Base-by-base conservation (phyloP, 805 yeast species). In the Starmerella apicola region DNA sequence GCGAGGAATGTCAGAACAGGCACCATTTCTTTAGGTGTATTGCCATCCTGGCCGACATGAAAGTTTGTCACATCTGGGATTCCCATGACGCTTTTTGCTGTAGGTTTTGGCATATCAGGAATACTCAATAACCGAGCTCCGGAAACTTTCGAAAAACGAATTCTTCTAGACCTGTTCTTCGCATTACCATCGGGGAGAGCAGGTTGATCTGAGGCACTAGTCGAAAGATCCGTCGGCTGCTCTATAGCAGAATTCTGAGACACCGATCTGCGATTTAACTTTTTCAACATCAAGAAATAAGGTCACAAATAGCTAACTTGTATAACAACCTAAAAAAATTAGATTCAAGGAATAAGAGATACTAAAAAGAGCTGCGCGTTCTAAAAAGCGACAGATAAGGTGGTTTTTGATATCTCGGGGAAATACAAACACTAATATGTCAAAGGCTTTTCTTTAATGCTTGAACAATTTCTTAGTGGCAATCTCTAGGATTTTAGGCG, bases 1-100 rank as follows among this genome's bases (percentile, higher is more conserved):
- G 72, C 71, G 40, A 81, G 64, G 48, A 83, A 65, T 17, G 82
- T 76, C 28, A 82, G 70, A 9, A 81, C 68, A 0, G 94, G 93
- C 13, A 74, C 59, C 54, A 83, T 64, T 53, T 81, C 88, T 13
- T 72, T 72, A 0, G 85, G 81, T 15, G 65, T 54, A 38, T 52
- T 55, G 41, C 58, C 41, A 24, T 41, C 29, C 16, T 31, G 38
- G 18, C 20, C 37, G 22, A 19, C 25, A 15, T 19, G 23, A 10
- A 23, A 30, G 13, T 24, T 15, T 16, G 38, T 35, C 3, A 42
- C 26, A 4, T 32, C 30, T 10, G 48, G 45, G 22, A 38, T 17
- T 10, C 45, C 42, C 7, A 44, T 37, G 36, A 41, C n/a, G n/a
- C 25, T 29, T 16, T 9, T 24, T 9, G 12, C 27, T 24, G 13